Conservation (phyloP, 345 rosid species). For the Rhodomyrtus tomentosa region DNA sequence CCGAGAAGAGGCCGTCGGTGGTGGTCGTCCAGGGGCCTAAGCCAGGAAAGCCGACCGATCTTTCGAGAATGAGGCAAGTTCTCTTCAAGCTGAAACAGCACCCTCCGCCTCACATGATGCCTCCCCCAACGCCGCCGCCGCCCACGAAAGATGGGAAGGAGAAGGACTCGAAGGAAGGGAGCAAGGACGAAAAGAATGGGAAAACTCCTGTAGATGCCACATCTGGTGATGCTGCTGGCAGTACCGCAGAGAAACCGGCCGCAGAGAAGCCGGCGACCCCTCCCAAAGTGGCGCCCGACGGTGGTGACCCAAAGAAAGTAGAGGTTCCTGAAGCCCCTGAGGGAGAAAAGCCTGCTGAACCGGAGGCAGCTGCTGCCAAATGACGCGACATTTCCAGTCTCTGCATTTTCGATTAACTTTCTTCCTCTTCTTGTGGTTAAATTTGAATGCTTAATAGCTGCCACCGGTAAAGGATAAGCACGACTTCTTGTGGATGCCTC, state of each 20-base stretch:
- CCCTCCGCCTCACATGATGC: constrained; percentile 94
- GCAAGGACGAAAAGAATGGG: constrained; percentile 7
- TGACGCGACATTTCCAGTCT: neutral
- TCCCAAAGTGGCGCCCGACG: constrained; percentile 13
- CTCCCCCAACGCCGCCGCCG: constrained; percentile 52
- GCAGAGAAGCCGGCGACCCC: constrained; percentile 13
- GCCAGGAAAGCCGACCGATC: constrained; percentile 90
- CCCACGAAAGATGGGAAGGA: constrained; percentile 25
- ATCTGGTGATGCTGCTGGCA: neutral
- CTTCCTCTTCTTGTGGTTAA: neutral
- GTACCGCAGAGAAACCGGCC: neutral
- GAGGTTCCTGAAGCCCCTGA: constrained; percentile 10
- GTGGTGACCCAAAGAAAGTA: constrained; percentile 17
- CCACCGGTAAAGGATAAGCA: neutral
- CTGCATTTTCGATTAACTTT: neutral
- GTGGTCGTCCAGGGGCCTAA: constrained; percentile 78
- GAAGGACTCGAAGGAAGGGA: constrained; percentile 20
- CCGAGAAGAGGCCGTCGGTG: constrained; percentile 61
- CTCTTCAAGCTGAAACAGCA: constrained; percentile 66
- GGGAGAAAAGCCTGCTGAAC: constrained; percentile 16
- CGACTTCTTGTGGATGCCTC: neutral
- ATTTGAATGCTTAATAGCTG: neutral
- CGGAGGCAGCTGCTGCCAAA: constrained; percentile 11
- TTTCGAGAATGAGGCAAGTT: constrained; percentile 79
- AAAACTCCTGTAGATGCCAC: constrained; percentile 11